A percentile compares a stretch with the other conserved stretches of the same genome.
These are phyloP conservation scores for Harrya chromipes DNA, from an alignment of 768 basidiomycete species.

Conservation along the genomic window DNA sequence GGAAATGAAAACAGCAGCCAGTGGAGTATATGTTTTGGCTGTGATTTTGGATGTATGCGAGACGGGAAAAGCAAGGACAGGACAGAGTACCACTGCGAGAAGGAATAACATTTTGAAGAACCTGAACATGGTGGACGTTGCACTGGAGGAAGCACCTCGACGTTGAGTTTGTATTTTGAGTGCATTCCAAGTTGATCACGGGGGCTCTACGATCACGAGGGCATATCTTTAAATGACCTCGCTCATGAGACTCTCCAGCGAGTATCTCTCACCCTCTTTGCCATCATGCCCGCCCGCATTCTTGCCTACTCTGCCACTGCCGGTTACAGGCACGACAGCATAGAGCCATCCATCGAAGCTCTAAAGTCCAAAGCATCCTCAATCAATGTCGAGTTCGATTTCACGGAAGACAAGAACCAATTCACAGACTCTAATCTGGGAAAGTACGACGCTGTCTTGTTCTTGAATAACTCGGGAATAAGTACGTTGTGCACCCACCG, in stretches of 20 bases:
- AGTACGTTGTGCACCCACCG: conserved; percentile 37
- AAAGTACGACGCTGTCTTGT: conserved; percentile 63
- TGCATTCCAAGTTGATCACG: no score
- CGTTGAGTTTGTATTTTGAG: no score
- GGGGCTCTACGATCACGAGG: no score
- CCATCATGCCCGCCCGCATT: conserved; percentile 35
- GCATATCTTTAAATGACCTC: no score
- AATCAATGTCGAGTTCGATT: conserved; percentile 54
- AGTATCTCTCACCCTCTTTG: background rate
- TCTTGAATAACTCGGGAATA: conserved; percentile 67
- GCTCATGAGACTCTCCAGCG: no score
- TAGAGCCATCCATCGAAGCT: conserved; percentile 63
- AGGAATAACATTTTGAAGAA: background rate
- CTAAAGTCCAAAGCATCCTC: conserved; percentile 44
- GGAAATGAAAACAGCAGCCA: conserved; percentile 12
- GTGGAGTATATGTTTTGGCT: conserved; percentile 3
- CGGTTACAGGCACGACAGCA: conserved; percentile 71
- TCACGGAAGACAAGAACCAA: conserved; percentile 56
- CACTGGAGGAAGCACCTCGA: no score
- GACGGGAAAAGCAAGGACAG: conserved; percentile 14
- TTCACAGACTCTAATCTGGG: conserved; percentile 57
- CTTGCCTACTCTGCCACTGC: conserved; percentile 62
- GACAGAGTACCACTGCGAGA: background rate
- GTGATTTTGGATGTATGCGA: conserved; percentile 1
- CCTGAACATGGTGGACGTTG: conserved; percentile 4